These are phyloP conservation scores for Poterioochromonas sp. DNA, from an alignment of 352 stramenopile species.

Conservation along the genomic window DNA sequence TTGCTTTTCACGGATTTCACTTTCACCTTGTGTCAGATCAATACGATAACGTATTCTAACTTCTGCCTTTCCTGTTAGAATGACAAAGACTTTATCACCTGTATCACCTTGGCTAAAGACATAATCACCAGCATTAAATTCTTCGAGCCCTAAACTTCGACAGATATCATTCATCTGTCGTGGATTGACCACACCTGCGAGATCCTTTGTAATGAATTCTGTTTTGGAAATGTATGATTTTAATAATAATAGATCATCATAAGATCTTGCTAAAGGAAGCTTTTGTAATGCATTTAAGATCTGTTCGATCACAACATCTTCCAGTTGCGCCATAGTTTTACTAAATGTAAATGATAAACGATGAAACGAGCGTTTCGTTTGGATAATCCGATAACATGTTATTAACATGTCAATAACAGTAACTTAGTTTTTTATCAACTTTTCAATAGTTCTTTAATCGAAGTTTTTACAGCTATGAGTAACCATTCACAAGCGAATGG, in stretches of 20 bases:
- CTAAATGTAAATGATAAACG: no score
- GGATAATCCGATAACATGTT: no score
- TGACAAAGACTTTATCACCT: conserved; percentile 29
- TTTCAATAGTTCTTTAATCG: no score
- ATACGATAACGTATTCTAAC: neutral
- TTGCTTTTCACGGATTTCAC: conserved; percentile 13
- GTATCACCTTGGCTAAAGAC: conserved; percentile 24
- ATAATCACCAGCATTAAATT: neutral
- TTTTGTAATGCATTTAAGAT: conserved; percentile 3
- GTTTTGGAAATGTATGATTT: conserved; percentile 6
- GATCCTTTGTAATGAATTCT: neutral
- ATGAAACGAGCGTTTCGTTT: no score
- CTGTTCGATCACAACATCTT: neutral
- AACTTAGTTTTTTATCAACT: no score
- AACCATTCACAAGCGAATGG: no score
- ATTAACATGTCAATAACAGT: no score
- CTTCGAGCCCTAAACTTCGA: conserved; percentile 8
- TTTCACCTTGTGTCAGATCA: conserved; percentile 21
- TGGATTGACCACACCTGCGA: neutral
- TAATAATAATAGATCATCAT: conserved; percentile 33
- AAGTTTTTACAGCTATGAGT: no score
- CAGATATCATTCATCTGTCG: conserved; percentile 27
- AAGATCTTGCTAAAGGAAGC: neutral
- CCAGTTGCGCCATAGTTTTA: no score
- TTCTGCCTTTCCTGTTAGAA: conserved; percentile 2